Evolutionary conservation across 1,284 basidiomycete genomes (phyloP).

Genomic region (Pseudozyma tsukubaensis): DNA sequence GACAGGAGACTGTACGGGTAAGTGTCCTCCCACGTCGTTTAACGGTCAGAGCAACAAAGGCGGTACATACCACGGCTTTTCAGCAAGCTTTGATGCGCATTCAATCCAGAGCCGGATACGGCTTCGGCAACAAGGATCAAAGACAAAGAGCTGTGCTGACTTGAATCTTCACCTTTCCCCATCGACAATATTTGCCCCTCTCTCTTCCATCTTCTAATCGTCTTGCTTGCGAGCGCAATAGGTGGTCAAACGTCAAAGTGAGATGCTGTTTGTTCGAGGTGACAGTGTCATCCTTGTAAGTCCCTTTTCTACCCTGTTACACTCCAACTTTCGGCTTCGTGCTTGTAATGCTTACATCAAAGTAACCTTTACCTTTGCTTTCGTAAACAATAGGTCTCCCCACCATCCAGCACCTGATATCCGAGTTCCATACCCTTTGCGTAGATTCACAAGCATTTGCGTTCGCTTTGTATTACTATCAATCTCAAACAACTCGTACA

Average conservation of each 20-base stretch:
- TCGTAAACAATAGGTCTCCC: conserved; percentile 42
- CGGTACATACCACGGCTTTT: too few species aligned
- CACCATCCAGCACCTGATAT: conserved; percentile 50
- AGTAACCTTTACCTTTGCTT: too few species aligned
- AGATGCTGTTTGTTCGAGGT: conserved; percentile 97
- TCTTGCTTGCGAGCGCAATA: too few species aligned
- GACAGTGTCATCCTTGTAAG: conserved; percentile 69
- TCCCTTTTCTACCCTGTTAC: too few species aligned
- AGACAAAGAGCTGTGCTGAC: background rate
- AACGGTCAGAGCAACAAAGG: background rate
- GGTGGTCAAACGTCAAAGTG: conserved; percentile 93
- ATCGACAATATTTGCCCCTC: background rate
- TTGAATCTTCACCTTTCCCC: background rate
- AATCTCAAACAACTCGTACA: conserved; percentile 6
- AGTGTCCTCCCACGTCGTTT: conserved; percentile 34
- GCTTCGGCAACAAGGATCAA: background rate
- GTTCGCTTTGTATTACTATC: conserved; percentile 26
- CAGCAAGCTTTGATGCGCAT: background rate
- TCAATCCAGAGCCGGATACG: background rate
- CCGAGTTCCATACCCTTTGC: background rate
- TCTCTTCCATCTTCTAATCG: background rate
- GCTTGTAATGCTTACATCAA: too few species aligned
- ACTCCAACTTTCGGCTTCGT: too few species aligned
- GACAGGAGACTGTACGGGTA: conserved; percentile 70
- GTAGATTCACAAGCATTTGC: background rate